Evolutionary conservation across 495 filamentous ascomycete genomes (phyloP).

Genomic region (Penicillium psychrofluorescens): DNA sequence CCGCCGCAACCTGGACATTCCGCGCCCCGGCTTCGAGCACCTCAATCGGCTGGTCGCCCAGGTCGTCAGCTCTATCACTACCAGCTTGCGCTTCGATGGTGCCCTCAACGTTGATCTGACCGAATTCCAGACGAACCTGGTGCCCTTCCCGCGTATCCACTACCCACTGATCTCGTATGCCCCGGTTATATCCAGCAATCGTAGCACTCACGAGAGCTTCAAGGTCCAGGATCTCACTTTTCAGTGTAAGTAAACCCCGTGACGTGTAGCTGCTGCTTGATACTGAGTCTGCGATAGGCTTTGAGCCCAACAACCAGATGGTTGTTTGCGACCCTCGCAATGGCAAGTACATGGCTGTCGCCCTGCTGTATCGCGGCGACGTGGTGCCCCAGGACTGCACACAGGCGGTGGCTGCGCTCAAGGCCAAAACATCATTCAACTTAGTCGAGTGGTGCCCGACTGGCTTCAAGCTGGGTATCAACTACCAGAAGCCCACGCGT

Average conservation of each 20-base stretch:
- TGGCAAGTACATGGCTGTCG: conserved; percentile 92
- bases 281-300: conserved; percentile 40
- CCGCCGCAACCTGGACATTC: conserved; percentile 80
- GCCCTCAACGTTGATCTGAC: conserved; percentile 88
- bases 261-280: conserved; percentile 17
- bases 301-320: conserved; percentile 96
- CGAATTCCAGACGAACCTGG: conserved; percentile 93
- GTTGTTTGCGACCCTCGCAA: conserved; percentile 88
- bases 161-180: conserved; percentile 88
- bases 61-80: conserved; percentile 87
- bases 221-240: conserved; percentile 82
- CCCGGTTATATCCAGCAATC: conserved; percentile 73
- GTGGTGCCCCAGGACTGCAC: conserved; percentile 81
- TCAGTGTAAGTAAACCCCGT: conserved; percentile 54
- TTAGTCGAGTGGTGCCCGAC: conserved; percentile 96
- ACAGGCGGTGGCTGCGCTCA: conserved; percentile 70
- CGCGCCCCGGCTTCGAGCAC: conserved; percentile 79
- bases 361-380: conserved; percentile 83
- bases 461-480: conserved; percentile 92
- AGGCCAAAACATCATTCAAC: conserved; percentile 84
- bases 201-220: conserved; percentile 86
- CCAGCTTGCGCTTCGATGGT: conserved; percentile 83
- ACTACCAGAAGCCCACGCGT: conserved; percentile 78
- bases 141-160: conserved; percentile 87
- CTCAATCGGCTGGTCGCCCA: conserved; percentile 87